These are phyloP conservation scores for Eucalyptus cloeziana DNA, from an alignment of 345 rosid genomes.

Conservation along the genomic window DNA sequence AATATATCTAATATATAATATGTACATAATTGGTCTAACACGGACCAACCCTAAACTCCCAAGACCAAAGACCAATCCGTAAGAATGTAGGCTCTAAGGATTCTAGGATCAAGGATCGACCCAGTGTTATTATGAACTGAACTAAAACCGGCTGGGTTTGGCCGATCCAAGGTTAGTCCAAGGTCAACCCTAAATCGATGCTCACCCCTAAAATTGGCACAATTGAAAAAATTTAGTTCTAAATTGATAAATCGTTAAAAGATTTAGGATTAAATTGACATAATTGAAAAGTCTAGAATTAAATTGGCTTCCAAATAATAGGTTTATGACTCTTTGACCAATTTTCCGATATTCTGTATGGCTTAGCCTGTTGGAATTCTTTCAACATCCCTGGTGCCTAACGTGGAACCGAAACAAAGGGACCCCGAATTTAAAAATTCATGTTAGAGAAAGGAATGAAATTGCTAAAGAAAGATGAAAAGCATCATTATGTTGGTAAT, in stretches of 20 bases:
- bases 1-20: too few relatives aligned
- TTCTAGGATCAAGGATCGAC: too few relatives aligned
- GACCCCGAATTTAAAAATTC: background rate
- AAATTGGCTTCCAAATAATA: too few relatives aligned
- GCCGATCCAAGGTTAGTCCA: rapidly evolving
- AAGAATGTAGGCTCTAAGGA: too few relatives aligned
- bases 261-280: background rate
- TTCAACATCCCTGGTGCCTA: background rate
- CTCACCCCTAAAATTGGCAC: too few relatives aligned
- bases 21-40: too few relatives aligned
- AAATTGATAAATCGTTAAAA: too few relatives aligned
- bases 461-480: background rate
- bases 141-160: rapidly evolving
- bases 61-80: too few relatives aligned
- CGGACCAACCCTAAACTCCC: rapidly evolving
- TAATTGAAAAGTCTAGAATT: too few relatives aligned
- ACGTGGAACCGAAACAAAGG: background rate
- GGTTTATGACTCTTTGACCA: background rate
- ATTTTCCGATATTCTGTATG: background rate
- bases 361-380: background rate
- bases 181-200: rapidly evolving
- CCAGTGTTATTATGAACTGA: rapidly evolving
- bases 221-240: too few relatives aligned
- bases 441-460: background rate
- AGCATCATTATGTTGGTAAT: background rate